A percentile compares a stretch with the other conserved stretches of the same genome.
Evolutionary conservation across 2,329 filamentous ascomycete species (phyloP).

Genomic region (Penicillium sp.): DNA sequence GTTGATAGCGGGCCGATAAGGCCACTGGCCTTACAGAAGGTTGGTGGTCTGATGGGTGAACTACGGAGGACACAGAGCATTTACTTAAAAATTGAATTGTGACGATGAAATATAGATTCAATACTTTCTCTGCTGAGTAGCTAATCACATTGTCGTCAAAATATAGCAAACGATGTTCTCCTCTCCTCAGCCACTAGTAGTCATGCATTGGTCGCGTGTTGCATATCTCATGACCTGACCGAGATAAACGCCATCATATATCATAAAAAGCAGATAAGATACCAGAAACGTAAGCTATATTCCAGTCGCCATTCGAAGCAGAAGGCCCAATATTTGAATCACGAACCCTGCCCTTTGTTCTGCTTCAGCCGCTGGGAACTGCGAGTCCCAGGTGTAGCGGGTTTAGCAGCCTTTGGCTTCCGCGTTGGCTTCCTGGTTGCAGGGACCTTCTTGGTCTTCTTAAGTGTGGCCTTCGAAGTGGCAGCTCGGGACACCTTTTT

Average conservation of each 20-base stretch:
- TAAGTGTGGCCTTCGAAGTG: not conserved
- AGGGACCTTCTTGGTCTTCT: not conserved
- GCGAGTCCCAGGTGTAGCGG: not conserved
- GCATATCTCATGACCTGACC: not conserved
- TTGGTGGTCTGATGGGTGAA: not conserved
- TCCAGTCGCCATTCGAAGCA: not conserved
- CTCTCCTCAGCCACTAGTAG: not conserved
- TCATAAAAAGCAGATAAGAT: not conserved
- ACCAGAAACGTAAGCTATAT: not conserved
- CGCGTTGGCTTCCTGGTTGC: not conserved
- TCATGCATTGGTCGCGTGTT: not conserved
- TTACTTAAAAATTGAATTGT: not conserved
- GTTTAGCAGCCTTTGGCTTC: not conserved
- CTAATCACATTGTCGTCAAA: not conserved
- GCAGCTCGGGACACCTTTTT: not conserved
- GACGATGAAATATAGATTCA: not conserved
- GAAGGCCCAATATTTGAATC: not conserved
- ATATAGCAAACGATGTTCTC: not conserved
- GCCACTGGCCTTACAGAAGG: too few relatives aligned
- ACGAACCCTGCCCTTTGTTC: not conserved
- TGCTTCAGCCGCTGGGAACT: not conserved
- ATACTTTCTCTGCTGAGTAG: not conserved
- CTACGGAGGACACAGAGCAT: not conserved
- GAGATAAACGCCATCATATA: not conserved
- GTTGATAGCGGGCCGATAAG: conserved; percentile 17